These are phyloP conservation scores for Lodderomyces theae DNA, from an alignment of 1,139 yeast genomes.

Conservation along the genomic window DNA sequence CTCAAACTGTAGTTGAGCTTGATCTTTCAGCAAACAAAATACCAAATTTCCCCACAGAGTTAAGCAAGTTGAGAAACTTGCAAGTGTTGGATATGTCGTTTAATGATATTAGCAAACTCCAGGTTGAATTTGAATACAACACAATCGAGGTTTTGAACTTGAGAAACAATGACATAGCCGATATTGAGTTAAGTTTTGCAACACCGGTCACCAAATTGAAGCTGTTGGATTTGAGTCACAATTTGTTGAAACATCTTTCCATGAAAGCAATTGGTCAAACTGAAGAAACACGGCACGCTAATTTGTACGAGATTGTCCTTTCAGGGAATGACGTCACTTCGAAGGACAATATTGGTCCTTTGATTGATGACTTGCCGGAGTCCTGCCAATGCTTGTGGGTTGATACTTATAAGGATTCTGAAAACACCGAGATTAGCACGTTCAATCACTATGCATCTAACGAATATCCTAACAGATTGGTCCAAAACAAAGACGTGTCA, in stretches of 20 bases:
- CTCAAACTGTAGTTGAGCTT: neutral
- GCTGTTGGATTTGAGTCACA: neutral
- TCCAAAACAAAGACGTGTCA: neutral
- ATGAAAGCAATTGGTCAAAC: neutral
- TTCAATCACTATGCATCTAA: neutral
- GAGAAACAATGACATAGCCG: neutral
- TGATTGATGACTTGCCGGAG: neutral
- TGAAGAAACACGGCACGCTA: neutral
- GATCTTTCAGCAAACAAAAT: neutral
- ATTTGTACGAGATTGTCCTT: neutral
- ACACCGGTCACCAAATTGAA: neutral
- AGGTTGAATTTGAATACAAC: neutral
- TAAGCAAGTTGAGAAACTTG: neutral
- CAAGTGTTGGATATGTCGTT: conserved; percentile 1
- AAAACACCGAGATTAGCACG: neutral
- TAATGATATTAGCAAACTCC: neutral
- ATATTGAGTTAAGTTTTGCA: neutral
- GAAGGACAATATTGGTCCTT: neutral
- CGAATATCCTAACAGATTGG: neutral
- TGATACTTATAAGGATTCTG: neutral
- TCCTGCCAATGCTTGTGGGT: conserved; percentile 1
- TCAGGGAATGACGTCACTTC: neutral
- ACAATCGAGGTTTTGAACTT: conserved; percentile 1
- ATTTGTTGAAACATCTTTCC: neutral
- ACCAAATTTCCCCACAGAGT: neutral